phyloP scores from a whole-genome alignment of 352 stramenopile genomes.

The Phytophthora sp. region DNA sequence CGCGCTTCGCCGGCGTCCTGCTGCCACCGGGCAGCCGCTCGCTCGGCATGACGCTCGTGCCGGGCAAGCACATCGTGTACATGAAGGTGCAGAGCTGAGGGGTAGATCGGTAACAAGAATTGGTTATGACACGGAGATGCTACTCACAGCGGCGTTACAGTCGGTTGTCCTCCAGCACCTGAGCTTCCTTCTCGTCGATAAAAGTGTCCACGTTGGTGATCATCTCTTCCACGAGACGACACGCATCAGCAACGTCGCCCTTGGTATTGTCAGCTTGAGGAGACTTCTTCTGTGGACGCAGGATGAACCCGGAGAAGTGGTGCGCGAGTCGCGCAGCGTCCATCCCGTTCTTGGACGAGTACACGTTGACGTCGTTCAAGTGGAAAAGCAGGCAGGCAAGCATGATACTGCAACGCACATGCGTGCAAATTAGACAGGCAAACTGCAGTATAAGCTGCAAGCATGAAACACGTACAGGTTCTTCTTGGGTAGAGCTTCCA shows the following conservation, averaged over 20 bases:
- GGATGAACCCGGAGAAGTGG: conserved; percentile 61
- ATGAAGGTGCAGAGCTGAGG: conserved; percentile 61
- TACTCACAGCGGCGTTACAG: conserved; percentile 25
- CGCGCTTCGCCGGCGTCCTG: conserved; percentile 31
- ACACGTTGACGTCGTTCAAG: conserved; percentile 83
- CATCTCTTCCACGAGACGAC: conserved; percentile 67
- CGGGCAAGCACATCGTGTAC: conserved; percentile 78
- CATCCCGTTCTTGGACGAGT: conserved; percentile 80
- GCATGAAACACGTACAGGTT: conserved; percentile 57
- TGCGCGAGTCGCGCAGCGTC: conserved; percentile 55
- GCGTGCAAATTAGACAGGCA: not conserved
- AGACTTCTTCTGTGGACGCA: conserved; percentile 40
- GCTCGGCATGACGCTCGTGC: conserved; percentile 79
- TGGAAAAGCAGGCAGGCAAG: conserved; percentile 81
- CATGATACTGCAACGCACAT: conserved; percentile 59
- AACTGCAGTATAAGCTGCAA: not conserved
- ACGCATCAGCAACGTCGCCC: conserved; percentile 16
- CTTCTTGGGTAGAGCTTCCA: conserved; percentile 61
- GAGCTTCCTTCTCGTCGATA: conserved; percentile 74
- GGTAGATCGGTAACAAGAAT: not conserved
- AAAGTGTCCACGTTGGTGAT: conserved; percentile 76
- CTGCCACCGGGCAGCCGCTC: conserved; percentile 44
- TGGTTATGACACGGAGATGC: not conserved
- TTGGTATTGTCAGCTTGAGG: conserved; percentile 13
- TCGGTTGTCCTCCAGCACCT: conserved; percentile 55